Evolutionary conservation across 371 early-diverging fungal genomes (phyloP), one percentile per base, ranked within the genome.

Genomic region (Mortierella sp.): DNA sequence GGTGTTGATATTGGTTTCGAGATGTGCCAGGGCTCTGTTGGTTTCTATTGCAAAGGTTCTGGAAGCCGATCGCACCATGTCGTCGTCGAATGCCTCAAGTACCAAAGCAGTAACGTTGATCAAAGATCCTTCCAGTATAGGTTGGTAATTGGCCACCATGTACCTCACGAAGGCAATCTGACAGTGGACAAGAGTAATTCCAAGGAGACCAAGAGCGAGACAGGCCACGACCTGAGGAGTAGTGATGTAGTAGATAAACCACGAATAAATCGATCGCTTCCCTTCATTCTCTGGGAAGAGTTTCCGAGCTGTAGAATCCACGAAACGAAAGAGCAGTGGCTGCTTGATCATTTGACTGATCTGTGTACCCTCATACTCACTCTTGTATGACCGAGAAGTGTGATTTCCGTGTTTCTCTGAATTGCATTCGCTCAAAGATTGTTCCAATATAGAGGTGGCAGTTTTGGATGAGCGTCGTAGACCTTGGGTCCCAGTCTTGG

Each of bases 1-100:
- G n/a, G 56, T 16, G 43, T 79, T 79, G 45, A 79, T 45, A 19
- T 73, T 61, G 0, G 66, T 7, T 19, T 79, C 80, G 18, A 73
- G 16, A 3, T 28, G 26, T 23, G 51, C 7, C 0, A 79, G 25
- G 7, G 48, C 58, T 0, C 18, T 1, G 52, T 79, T 79, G 43
- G 64, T 64, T 19, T 62, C 57, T 1, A 3, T 37, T 5, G 74
- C 66, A 21, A 79, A 67, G 7, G 62, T 18, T 26, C 18, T 44
- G 3, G 80, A 69, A 1, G 70, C 26, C 6, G n/a, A 28, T 4
- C 25, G 18, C 52, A 26, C 21, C 1, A 73, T 73, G 1, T 57
- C 56, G 1, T 19, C 52, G 52, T 60, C 50, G 28, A 79, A 55
- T 1, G 45, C 23, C 15, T 46, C 18, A 6, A 52, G 29, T 1